phyloP scores from a whole-genome alignment of 1,139 yeast species.

The Saccharomyces hybrid region DNA sequence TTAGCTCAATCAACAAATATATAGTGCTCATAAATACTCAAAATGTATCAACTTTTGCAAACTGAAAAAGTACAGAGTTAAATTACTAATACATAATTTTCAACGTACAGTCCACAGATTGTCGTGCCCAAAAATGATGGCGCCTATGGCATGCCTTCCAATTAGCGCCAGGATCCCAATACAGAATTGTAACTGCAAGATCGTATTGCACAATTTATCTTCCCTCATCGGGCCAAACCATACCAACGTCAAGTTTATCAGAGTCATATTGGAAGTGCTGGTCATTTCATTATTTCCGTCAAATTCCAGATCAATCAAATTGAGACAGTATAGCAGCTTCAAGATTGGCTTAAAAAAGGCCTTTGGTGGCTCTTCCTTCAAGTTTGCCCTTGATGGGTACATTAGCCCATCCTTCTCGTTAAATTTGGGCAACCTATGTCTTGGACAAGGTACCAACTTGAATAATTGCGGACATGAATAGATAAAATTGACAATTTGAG shows the following conservation, averaged over 20 bases:
- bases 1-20: background rate
- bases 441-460: constrained; percentile 83
- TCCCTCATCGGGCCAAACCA: constrained; percentile 89
- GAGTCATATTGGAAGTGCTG: constrained; percentile 73
- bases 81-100: constrained; percentile 1
- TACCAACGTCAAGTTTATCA: constrained; percentile 74
- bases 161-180: constrained; percentile 62
- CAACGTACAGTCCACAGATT: constrained; percentile 42
- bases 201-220: constrained; percentile 55
- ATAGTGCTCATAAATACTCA: background rate
- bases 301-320: constrained; percentile 40
- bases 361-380: constrained; percentile 34
- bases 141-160: constrained; percentile 79
- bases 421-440: constrained; percentile 85
- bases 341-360: constrained; percentile 32
- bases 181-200: constrained; percentile 54
- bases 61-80: background rate
- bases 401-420: constrained; percentile 60
- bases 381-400: constrained; percentile 62
- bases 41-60: background rate
- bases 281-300: constrained; percentile 22
- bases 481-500: constrained; percentile 82
- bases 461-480: constrained; percentile 89
- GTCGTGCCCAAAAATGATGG: constrained; percentile 82
- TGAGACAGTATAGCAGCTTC: constrained; percentile 32